Evolutionary conservation across 2,329 filamentous ascomycete genomes (phyloP), one percentile per base, ranked within the genome.

Genomic region (Exophiala aquamarina): DNA sequence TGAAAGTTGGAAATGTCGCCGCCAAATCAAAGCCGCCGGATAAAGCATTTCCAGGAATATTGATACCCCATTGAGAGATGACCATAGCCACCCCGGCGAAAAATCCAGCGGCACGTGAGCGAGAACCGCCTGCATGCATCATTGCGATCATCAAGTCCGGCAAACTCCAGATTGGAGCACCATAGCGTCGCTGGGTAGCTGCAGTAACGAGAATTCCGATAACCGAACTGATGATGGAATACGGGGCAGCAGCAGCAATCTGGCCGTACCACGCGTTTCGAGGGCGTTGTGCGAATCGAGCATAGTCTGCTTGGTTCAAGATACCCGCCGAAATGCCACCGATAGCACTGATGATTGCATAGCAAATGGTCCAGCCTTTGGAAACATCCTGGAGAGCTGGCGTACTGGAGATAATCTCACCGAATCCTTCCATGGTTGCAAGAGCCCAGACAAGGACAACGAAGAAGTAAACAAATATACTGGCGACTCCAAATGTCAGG

Each of bases 1-100:
- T 71, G 54, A 72, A 80, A 26, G 65, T 67, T 0, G 77, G 76
- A 54, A 74, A 72, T 0, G 81, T 59, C 3, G 72, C 76, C 1
- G 76, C 70, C 34, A 80, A 63, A 58, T 82, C 79, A 69, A 82
- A 79, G 13, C 75, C 78, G 3, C 70, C 69, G 1, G 71, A 72
- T 49, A 78, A 68, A 1, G 70, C 69, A 55, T 79, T 80, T 40
- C 72, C 68, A 32, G 74, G 65, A 6, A 67, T 64, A 50, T 72
- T 70, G 55, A 75, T 70, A 3, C 69, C 72, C 34, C 76, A 62
- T 54, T 75, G 71, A 8, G 66, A 71, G 2, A 72, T 60, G 4
- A 75, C 64, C 2, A 77, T 61, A 0, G 70, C 73, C 3, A 70
- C 56, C 3, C 69, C 68, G 19, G 70, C 69, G 56, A 78, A 77